Base-by-base conservation (phyloP, 108 stramenopile species). In the Nannochloropsis salina region DNA sequence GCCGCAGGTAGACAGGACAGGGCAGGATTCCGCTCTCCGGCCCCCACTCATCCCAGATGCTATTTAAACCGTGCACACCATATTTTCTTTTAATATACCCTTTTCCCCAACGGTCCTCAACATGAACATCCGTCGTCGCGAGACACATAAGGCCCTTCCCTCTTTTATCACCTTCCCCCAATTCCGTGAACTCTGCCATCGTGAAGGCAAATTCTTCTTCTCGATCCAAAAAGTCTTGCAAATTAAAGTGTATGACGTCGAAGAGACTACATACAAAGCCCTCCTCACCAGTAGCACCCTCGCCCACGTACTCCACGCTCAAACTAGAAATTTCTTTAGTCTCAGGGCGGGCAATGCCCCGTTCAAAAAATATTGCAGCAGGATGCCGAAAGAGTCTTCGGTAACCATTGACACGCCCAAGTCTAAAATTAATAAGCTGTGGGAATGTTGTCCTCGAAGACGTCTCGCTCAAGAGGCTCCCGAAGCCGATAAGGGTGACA, bases 301-400 rank as follows among this genome's bases (percentile, higher is more conserved):
- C 43, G 15, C n/a, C 83, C 5, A 84, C 83, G 82, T 86, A 86
- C 88, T 94, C 95, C 2, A 88, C 91, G 8, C 92, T 93, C 20
- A 94, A 86, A 18, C 92, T 93, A 42, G 93, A 93, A 79, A 94
- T 93, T 87, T 95, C 94, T 42, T 93, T 80, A 2, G 94, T 94
- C 31, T 93, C 93, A 20, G 92, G 42, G 80, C 92, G 90, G 22
- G 94, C 95, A 91, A 95, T 94, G 9, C 91, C 91, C 2, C 93
- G 87, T 79, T 94, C 90, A 82, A 96, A 93, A 83, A 96, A 96
- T 41, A 95, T 94, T 0, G 94, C 93, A 9, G 94, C 94, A 0
- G 94, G 93, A 85, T 94, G 94, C 10, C 90, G 89, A 92, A 96
- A 95, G 47, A 94, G 93, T 9, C 95, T 92, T 41, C 94, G 93